phyloP scores from a whole-genome alignment of 805 yeast species.

The Wickerhamiella sergipiensis region DNA sequence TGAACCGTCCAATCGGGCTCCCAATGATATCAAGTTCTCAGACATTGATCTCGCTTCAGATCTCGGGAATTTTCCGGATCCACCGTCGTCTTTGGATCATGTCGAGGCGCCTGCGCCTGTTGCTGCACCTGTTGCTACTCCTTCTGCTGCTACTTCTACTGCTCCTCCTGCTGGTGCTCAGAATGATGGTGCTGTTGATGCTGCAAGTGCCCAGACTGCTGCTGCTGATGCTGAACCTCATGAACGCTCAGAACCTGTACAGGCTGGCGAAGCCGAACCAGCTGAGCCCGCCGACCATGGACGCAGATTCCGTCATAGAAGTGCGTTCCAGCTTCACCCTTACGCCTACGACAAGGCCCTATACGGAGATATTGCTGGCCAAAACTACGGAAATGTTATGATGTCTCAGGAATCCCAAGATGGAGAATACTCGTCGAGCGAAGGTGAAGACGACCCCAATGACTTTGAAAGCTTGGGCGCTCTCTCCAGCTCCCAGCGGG shows the following conservation, averaged over 20 bases:
- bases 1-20: background rate
- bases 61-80: background rate
- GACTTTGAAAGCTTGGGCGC: background rate
- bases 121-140: too few relatives aligned
- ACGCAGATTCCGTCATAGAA: background rate
- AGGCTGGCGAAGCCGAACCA: too few relatives aligned
- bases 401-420: background rate
- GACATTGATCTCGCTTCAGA: background rate
- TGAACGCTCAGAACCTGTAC: background rate
- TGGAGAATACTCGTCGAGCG: background rate
- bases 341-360: constrained; percentile 3
- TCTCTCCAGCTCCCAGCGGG: background rate
- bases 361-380: background rate
- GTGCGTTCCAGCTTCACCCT: constrained; percentile 2
- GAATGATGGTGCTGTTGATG: too few relatives aligned
- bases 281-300: background rate
- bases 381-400: background rate
- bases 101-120: too few relatives aligned
- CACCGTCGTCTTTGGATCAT: background rate
- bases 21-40: background rate
- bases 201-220: too few relatives aligned
- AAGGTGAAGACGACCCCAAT: background rate
- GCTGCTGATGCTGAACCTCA: too few relatives aligned
- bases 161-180: too few relatives aligned
- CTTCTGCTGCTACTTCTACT: too few relatives aligned